phyloP scores from a whole-genome alignment of 495 filamentous ascomycete species.

The Saxophila tyrrhenica region DNA sequence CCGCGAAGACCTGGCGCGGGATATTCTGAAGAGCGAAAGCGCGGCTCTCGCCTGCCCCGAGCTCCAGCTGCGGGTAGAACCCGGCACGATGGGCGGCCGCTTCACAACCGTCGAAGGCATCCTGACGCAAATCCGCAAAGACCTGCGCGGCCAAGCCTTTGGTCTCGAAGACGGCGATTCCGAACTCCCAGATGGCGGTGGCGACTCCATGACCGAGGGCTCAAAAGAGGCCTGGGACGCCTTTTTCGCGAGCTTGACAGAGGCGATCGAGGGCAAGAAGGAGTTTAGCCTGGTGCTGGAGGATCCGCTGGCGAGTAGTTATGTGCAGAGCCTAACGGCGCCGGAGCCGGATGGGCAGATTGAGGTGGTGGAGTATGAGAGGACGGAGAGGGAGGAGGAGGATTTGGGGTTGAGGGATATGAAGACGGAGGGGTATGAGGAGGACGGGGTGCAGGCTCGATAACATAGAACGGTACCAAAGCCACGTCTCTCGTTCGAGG shows the following conservation, averaged over 20 bases:
- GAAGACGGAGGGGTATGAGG: slow-evolving; percentile 79
- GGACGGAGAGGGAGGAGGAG: slow-evolving; percentile 84
- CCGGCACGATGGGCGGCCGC: slow-evolving; percentile 86
- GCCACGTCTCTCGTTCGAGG: too few species aligned
- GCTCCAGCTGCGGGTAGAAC: slow-evolving; percentile 69
- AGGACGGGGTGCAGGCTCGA: slow-evolving; percentile 31
- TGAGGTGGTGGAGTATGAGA: slow-evolving; percentile 68
- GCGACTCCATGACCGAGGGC: slow-evolving; percentile 58
- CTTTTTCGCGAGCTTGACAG: slow-evolving; percentile 66
- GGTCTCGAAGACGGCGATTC: slow-evolving; percentile 38
- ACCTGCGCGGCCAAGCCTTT: slow-evolving; percentile 76
- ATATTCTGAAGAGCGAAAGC: slow-evolving; percentile 94
- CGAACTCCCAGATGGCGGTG: slow-evolving; percentile 39
- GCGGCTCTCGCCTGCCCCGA: slow-evolving; percentile 77
- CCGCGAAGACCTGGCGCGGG: slow-evolving; percentile 68
- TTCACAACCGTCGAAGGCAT: slow-evolving; percentile 96
- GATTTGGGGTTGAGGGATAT: slow-evolving; percentile 83
- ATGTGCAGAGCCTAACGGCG: slow-evolving; percentile 75
- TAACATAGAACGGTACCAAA: neutral
- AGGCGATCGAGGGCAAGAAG: slow-evolving; percentile 68
- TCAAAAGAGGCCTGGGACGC: slow-evolving; percentile 60
- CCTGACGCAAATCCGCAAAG: slow-evolving; percentile 83
- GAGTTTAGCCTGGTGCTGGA: slow-evolving; percentile 78
- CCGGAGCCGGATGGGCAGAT: slow-evolving; percentile 70
- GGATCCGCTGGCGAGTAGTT: slow-evolving; percentile 82